Evolutionary conservation across 768 basidiomycete species (phyloP).

Genomic region (Auricularia auricula-judae): DNA sequence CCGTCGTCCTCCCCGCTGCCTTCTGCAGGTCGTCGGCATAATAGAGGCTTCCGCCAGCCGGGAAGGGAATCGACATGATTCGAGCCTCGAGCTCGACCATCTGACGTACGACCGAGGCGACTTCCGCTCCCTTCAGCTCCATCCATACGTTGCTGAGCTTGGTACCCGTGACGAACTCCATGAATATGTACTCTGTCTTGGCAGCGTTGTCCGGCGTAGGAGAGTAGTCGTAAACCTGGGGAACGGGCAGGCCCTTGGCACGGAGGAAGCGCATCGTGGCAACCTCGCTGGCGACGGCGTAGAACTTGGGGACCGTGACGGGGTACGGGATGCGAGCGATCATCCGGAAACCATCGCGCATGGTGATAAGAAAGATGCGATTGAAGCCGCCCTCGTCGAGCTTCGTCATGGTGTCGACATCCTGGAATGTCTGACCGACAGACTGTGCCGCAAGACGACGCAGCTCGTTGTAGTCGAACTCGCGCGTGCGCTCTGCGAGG

Average conservation of each 20-base stretch:
- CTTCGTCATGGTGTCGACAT: constrained; percentile 28
- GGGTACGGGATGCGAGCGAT: constrained; percentile 22
- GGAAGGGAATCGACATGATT: constrained; percentile 38
- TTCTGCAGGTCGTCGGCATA: constrained; percentile 35
- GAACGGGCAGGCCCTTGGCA: constrained; percentile 19
- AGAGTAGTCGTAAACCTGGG: constrained; percentile 23
- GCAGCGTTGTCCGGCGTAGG: constrained; percentile 16
- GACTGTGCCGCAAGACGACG: constrained; percentile 35
- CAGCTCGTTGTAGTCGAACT: constrained; percentile 32
- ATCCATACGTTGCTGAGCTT: constrained; percentile 31
- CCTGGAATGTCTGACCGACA: constrained; percentile 23
- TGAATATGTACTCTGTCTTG: constrained; percentile 20
- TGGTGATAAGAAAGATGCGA: constrained; percentile 20
- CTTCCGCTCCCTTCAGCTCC: constrained; percentile 25
- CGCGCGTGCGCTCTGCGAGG: constrained; percentile 31
- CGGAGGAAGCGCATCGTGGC: constrained; percentile 20
- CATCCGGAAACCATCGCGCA: constrained; percentile 14
- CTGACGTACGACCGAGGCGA: constrained; percentile 33
- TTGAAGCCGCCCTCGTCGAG: constrained; percentile 32
- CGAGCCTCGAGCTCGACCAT: constrained; percentile 34
- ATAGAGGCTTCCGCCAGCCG: constrained; percentile 42
- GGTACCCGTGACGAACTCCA: constrained; percentile 26
- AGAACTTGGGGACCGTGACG: constrained; percentile 16
- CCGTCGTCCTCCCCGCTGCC: constrained; percentile 18
- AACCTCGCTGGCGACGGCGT: constrained; percentile 20